These are phyloP conservation scores for Amoebophrya sp. DNA, from an alignment of 169 alveolate species.

Conservation along the genomic window DNA sequence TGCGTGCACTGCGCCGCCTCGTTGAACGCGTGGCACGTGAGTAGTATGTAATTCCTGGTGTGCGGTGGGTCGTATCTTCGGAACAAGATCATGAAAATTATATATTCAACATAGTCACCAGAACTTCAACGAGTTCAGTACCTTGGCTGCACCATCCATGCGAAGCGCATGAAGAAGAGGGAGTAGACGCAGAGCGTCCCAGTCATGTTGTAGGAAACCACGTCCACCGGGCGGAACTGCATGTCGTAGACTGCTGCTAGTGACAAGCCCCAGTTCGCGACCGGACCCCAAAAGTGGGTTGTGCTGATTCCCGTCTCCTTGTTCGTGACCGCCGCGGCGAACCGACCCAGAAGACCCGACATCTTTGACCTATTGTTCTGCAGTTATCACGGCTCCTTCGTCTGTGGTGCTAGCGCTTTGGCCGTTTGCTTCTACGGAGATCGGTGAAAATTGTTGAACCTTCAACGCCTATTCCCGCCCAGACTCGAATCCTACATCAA, in stretches of 20 bases:
- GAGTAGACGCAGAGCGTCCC: constrained; percentile 62
- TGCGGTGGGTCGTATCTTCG: not conserved
- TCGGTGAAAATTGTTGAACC: too few species aligned
- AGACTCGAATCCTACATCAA: too few species aligned
- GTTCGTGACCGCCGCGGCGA: not conserved
- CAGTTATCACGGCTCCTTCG: too few species aligned
- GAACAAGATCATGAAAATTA: not conserved
- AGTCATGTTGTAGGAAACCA: constrained; percentile 68
- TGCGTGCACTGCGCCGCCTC: constrained; percentile 13
- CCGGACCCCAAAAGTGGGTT: constrained; percentile 86
- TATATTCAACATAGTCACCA: too few species aligned
- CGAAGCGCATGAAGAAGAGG: constrained; percentile 65
- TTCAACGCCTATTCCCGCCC: too few species aligned
- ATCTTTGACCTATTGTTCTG: too few species aligned
- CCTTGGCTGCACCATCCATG: constrained; percentile 66
- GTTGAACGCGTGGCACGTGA: constrained; percentile 7
- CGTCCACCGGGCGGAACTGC: constrained; percentile 55
- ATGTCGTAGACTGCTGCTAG: constrained; percentile 66
- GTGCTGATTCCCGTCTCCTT: constrained; percentile 6
- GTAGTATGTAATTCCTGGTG: constrained; percentile 9
- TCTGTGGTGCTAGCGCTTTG: too few species aligned
- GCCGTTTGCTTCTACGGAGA: too few species aligned
- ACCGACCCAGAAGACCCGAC: not conserved
- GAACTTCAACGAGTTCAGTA: too few species aligned
- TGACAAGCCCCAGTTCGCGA: constrained; percentile 81